These are phyloP conservation scores for Elaeagnus macrophylla DNA, from an alignment of 306 rosid genomes.

Conservation along the genomic window DNA sequence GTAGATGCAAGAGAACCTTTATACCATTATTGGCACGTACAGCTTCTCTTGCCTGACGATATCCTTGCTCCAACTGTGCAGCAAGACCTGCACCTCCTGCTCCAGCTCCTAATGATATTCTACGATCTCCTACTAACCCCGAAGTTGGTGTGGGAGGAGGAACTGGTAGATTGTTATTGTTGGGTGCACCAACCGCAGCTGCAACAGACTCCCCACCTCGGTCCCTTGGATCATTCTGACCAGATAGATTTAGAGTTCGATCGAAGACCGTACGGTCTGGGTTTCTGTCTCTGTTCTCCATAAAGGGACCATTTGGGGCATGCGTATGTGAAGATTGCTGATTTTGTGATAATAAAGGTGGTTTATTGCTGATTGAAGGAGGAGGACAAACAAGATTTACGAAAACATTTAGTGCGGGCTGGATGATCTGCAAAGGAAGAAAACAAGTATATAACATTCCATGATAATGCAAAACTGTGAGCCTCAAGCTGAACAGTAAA, in stretches of 20 bases:
- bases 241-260: constrained; percentile 40
- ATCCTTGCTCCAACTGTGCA: constrained; percentile 75
- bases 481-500: constrained; percentile 7
- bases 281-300: constrained; percentile 68
- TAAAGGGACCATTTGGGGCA: constrained; percentile 38
- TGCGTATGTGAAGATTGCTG: constrained; percentile 57
- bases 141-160: constrained; percentile 57
- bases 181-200: constrained; percentile 26
- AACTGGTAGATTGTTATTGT: constrained; percentile 41
- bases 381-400: constrained; percentile 98
- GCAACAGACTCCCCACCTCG: constrained; percentile 44
- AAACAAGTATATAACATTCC: not conserved
- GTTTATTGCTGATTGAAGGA: constrained; percentile 91
- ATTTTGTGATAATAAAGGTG: constrained; percentile 53
- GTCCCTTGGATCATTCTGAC: constrained; percentile 62
- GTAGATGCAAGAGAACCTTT: constrained; percentile 87
- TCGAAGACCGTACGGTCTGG: constrained; percentile 55
- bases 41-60: constrained; percentile 90
- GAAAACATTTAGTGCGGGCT: constrained; percentile 82
- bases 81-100: constrained; percentile 97
- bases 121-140: constrained; percentile 89
- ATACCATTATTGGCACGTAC: constrained; percentile 90
- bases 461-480: constrained; percentile 5
- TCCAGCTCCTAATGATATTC: constrained; percentile 88
- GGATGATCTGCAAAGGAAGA: constrained; percentile 73